Percentiles rank a stretch among this genome's conserved stretches.
Conservation (phyloP, 2,329 filamentous ascomycete genomes). For the Colletotrichum falcatum region DNA sequence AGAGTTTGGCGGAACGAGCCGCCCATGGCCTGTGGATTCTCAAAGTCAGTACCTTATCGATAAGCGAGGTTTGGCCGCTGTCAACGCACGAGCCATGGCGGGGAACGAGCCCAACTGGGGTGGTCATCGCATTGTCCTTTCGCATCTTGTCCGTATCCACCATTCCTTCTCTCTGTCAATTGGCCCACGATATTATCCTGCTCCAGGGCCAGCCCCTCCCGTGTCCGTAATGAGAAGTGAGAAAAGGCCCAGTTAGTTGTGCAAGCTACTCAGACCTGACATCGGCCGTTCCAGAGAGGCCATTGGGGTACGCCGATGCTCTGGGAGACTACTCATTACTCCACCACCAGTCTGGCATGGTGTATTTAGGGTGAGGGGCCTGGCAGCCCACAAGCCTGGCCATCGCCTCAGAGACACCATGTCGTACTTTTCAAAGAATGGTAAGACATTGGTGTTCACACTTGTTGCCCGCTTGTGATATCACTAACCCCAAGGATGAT, state of each 20-base stretch:
- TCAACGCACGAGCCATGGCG: conserved; percentile 3
- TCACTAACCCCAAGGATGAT: too few relatives aligned
- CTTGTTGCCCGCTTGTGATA: too few relatives aligned
- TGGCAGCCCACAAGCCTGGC: not conserved
- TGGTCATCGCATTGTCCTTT: conserved; percentile 4
- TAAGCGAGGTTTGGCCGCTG: not conserved
- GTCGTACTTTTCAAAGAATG: not conserved
- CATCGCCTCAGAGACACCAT: not conserved
- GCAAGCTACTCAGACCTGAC: not conserved
- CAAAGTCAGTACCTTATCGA: conserved; percentile 32
- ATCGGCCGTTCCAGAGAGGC: not conserved
- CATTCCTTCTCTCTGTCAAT: not conserved
- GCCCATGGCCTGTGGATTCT: conserved; percentile 1
- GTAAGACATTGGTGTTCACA: conserved; percentile 7
- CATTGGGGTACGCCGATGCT: too few relatives aligned
- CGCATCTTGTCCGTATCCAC: not conserved
- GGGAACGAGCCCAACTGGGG: not conserved
- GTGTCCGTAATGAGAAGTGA: not conserved
- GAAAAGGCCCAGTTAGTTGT: not conserved
- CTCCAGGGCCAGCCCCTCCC: not conserved
- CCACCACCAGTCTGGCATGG: not conserved
- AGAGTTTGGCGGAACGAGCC: conserved; percentile 34
- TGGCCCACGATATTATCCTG: not conserved
- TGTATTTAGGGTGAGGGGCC: not conserved
- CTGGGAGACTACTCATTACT: not conserved